These are phyloP conservation scores for Eucalyptus tenuipes DNA, from an alignment of 345 rosid genomes.

Conservation along the genomic window DNA sequence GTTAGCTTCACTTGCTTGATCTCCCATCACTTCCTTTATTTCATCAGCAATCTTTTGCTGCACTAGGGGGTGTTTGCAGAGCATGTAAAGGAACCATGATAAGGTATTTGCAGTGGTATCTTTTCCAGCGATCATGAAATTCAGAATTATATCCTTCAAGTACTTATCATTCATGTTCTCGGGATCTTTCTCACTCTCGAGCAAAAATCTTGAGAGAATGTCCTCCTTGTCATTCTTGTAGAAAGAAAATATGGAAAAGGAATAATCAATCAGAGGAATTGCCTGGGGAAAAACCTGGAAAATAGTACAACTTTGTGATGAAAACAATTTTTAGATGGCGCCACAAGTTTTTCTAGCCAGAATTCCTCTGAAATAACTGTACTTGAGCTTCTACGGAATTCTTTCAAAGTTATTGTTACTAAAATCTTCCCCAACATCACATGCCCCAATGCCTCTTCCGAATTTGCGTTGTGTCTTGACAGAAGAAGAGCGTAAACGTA, in stretches of 20 bases:
- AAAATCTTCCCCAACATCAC: background rate
- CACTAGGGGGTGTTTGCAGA: conserved; percentile 57
- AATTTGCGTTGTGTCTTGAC: background rate
- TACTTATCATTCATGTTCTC: conserved; percentile 49
- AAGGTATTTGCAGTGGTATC: conserved; percentile 52
- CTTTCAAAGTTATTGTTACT: background rate
- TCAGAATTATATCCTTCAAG: conserved; percentile 59
- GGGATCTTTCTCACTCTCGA: conserved; percentile 48
- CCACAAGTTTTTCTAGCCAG: background rate
- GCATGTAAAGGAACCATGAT: conserved; percentile 70
- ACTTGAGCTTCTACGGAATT: background rate
- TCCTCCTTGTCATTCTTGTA: conserved; percentile 52
- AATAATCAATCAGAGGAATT: background rate
- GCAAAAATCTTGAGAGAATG: conserved; percentile 50
- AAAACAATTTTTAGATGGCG: background rate
- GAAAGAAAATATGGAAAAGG: background rate
- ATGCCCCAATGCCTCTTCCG: background rate
- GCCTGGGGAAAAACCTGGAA: background rate
- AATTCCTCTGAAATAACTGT: background rate
- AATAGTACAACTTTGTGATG: background rate
- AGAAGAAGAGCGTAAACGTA: background rate
- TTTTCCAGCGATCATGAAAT: conserved; percentile 71
- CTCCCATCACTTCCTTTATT: conserved; percentile 23
- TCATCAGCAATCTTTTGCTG: conserved; percentile 58
- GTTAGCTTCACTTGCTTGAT: background rate